Percentiles rank a stretch among this genome's conserved stretches.
These are phyloP conservation scores for Debaryomyces tyrocola DNA, from an alignment of 805 yeast genomes.

Conservation along the genomic window DNA sequence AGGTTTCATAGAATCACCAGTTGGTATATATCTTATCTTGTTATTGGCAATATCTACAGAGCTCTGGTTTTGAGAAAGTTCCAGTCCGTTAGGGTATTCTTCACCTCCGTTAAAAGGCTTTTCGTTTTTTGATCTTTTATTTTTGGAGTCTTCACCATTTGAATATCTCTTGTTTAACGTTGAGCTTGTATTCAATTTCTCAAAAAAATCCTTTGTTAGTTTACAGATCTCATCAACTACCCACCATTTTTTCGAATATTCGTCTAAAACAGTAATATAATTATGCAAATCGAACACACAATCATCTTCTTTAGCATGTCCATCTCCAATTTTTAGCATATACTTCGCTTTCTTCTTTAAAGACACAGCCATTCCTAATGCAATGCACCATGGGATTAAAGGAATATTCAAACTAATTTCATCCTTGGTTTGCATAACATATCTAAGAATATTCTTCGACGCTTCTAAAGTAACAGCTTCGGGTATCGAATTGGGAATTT, in stretches of 20 bases:
- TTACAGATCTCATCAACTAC: conserved; percentile 27
- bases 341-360: conserved; percentile 17
- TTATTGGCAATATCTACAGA: not conserved
- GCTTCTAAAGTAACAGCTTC: conserved; percentile 22
- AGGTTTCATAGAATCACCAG: not conserved
- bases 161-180: not conserved
- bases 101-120: not conserved
- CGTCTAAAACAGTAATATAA: conserved; percentile 18
- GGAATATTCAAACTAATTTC: conserved; percentile 24
- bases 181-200: conserved; percentile 9
- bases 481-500: conserved; percentile 21
- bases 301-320: not conserved
- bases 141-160: not conserved
- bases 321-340: conserved; percentile 3
- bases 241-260: conserved; percentile 24
- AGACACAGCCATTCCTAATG: conserved; percentile 26
- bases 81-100: not conserved
- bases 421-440: conserved; percentile 16
- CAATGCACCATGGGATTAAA: conserved; percentile 23
- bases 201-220: conserved; percentile 19
- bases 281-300: conserved; percentile 16
- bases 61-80: not conserved
- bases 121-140: not conserved
- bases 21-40: not conserved
- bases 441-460: conserved; percentile 26